These are phyloP conservation scores for Ballota nigra DNA, from an alignment of 257 asterid genomes.

Conservation along the genomic window DNA sequence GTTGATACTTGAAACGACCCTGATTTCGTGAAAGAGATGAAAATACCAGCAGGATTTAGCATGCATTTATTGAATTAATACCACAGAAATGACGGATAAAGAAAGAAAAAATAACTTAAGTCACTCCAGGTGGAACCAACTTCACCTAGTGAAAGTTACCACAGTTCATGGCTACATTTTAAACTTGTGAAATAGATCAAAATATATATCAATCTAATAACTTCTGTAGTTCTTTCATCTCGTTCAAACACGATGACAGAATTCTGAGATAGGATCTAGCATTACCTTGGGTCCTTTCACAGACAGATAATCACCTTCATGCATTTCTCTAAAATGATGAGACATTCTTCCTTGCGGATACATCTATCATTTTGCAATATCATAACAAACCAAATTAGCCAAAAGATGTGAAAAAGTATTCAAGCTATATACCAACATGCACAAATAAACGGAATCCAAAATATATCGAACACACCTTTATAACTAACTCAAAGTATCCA, in stretches of 20 bases:
- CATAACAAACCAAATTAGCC: constrained; percentile 23
- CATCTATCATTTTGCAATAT: constrained; percentile 53
- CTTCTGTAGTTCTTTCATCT: not conserved
- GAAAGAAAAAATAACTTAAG: not conserved
- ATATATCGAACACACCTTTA: constrained; percentile 53
- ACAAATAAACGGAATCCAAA: not conserved
- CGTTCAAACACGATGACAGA: not conserved
- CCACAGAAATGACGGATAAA: constrained; percentile 1
- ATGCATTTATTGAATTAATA: not conserved
- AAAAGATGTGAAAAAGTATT: not conserved
- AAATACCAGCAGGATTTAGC: constrained; percentile 5
- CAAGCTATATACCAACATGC: not conserved
- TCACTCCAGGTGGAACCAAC: constrained; percentile 1
- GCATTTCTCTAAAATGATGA: constrained; percentile 93
- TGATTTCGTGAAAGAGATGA: not conserved
- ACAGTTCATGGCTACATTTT: not conserved
- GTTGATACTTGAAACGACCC: constrained; percentile 70
- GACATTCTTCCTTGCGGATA: constrained; percentile 99
- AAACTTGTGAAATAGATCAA: not conserved
- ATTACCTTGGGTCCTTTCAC: constrained; percentile 98
- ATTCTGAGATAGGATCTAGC: not conserved
- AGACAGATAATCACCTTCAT: constrained; percentile 76
- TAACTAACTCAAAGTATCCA: constrained; percentile 89
- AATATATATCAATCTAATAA: not conserved
- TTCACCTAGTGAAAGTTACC: constrained; percentile 1